phyloP scores from a whole-genome alignment of 1,139 yeast genomes.

The Taphrina communis region DNA sequence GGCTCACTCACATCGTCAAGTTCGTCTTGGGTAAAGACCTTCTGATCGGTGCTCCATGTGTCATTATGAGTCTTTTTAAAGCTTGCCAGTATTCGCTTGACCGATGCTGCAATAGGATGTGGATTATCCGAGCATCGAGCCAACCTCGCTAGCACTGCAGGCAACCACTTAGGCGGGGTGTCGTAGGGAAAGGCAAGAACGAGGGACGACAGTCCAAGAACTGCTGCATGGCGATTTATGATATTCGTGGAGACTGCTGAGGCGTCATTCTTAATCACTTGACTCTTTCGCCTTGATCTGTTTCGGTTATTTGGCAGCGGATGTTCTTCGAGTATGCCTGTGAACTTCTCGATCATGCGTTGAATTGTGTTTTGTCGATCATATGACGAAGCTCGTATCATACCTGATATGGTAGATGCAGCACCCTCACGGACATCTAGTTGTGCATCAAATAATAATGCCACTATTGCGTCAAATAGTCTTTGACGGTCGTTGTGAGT shows the following conservation, averaged over 20 bases:
- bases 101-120: conserved; percentile 83
- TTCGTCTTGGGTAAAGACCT: conserved; percentile 76
- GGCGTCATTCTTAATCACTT: conserved; percentile 22
- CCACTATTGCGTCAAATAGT: conserved; percentile 62
- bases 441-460: conserved; percentile 65
- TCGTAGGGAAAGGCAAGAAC: conserved; percentile 88
- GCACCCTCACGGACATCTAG: conserved; percentile 80
- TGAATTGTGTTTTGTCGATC: conserved; percentile 56
- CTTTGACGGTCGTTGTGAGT: conserved; percentile 58
- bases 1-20: conserved; percentile 90
- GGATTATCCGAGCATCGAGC: conserved; percentile 71
- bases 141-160: conserved; percentile 69
- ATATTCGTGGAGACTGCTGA: conserved; percentile 47
- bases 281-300: conserved; percentile 32
- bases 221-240: conserved; percentile 73
- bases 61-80: conserved; percentile 94
- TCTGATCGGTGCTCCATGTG: conserved; percentile 92
- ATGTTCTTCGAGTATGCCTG: conserved; percentile 51
- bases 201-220: conserved; percentile 85
- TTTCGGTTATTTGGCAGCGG: conserved; percentile 41
- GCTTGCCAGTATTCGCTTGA: conserved; percentile 78
- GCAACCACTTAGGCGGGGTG: conserved; percentile 93
- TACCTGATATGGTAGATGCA: conserved; percentile 76
- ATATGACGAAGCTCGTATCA: conserved; percentile 76
- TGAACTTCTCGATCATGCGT: conserved; percentile 55